Conservation (phyloP, 139 green algal species). For the Chlamydomonas incerta region DNA sequence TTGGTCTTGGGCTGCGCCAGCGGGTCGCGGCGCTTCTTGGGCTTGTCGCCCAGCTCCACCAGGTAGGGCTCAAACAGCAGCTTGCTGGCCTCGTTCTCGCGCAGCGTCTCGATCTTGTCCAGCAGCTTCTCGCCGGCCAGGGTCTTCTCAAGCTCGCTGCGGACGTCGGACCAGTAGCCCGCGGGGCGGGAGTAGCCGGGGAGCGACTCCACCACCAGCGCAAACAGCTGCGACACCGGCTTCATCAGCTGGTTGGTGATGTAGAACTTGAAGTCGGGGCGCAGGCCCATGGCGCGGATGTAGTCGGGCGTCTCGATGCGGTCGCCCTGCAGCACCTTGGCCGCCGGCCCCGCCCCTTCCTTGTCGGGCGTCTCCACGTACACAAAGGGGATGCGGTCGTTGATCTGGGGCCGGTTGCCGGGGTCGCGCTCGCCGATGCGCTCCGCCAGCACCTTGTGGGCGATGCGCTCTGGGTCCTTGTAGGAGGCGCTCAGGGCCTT, state of each 20-base stretch:
- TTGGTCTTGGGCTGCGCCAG: too few species aligned
- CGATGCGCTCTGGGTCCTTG: constrained; percentile 39
- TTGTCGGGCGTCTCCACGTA: not conserved
- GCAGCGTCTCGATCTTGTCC: not conserved
- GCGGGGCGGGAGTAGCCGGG: not conserved
- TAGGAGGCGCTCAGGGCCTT: constrained; percentile 38
- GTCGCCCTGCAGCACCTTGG: constrained; percentile 46
- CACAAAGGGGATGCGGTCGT: constrained; percentile 44
- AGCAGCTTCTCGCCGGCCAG: not conserved
- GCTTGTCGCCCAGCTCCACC: too few species aligned
- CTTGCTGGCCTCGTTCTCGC: not conserved
- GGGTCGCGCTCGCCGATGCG: constrained; percentile 41
- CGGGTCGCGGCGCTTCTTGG: too few species aligned
- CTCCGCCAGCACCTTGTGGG: constrained; percentile 44
- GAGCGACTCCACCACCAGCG: constrained; percentile 14
- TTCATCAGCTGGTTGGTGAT: constrained; percentile 48
- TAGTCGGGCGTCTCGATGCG: constrained; percentile 35
- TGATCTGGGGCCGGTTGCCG: constrained; percentile 41
- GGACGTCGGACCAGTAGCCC: not conserved
- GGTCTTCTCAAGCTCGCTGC: not conserved
- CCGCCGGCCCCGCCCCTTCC: too few species aligned
- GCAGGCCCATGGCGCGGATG: not conserved
- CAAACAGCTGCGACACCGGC: constrained; percentile 28
- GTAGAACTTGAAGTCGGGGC: constrained; percentile 36
- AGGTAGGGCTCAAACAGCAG: constrained; percentile 22